These are phyloP conservation scores for Coelastrella sp. DNA, from an alignment of 139 green algal genomes.

Conservation along the genomic window DNA sequence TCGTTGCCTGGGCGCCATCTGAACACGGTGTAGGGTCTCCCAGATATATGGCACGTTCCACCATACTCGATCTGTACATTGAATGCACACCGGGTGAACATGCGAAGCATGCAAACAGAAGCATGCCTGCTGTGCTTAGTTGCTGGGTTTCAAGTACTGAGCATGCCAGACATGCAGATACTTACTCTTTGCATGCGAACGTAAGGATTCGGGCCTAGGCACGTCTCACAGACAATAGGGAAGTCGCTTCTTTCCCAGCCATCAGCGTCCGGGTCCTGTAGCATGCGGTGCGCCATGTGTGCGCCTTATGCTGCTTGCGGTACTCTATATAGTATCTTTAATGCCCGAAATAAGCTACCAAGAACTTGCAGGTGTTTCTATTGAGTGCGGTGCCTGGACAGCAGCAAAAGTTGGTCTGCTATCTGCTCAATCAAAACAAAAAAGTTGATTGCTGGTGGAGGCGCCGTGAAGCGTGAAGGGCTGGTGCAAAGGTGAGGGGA, in stretches of 20 bases:
- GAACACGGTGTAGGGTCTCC: slow-evolving; percentile 93
- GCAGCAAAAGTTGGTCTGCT: too few species aligned
- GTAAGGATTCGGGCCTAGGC: slow-evolving; percentile 98
- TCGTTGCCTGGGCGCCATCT: slow-evolving; percentile 90
- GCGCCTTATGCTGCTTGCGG: neutral
- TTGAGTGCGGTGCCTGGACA: too few species aligned
- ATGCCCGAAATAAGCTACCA: too few species aligned
- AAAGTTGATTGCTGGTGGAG: too few species aligned
- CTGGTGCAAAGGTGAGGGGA: too few species aligned
- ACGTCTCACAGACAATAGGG: slow-evolving; percentile 98
- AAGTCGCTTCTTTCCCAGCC: slow-evolving; percentile 94
- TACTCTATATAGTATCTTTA: too few species aligned
- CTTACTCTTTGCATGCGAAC: slow-evolving; percentile 96
- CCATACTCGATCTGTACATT: slow-evolving; percentile 87
- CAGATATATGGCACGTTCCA: slow-evolving; percentile 91
- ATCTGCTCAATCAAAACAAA: too few species aligned
- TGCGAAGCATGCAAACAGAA: neutral
- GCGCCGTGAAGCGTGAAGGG: too few species aligned
- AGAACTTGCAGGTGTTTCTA: too few species aligned
- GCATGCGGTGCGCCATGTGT: slow-evolving; percentile 77
- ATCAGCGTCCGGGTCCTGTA: slow-evolving; percentile 87
- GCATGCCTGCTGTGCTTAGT: neutral
- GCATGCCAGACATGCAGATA: neutral
- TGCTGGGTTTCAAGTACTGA: neutral
- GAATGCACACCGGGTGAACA: neutral